phyloP scores from a whole-genome alignment of 306 rosid genomes.

The Quercus cerris region DNA sequence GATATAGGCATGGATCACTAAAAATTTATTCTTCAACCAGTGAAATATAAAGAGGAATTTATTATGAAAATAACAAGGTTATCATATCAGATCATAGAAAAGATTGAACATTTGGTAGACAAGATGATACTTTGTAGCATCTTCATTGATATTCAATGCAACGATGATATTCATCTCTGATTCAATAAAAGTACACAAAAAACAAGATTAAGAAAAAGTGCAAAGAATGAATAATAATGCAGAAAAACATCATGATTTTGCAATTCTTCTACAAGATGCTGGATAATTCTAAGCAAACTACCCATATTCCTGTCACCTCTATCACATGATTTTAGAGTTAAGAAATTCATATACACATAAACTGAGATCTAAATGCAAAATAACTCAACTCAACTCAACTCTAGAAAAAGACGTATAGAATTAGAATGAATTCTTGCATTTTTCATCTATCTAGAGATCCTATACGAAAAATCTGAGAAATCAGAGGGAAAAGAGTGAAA shows the following conservation, averaged over 20 bases:
- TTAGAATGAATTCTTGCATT: neutral
- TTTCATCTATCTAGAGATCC: neutral
- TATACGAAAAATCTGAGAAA: neutral
- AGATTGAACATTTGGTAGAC: neutral
- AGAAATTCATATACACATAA: neutral
- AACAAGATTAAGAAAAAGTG: neutral
- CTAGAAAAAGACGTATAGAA: neutral
- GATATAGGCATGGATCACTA: neutral
- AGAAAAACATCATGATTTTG: constrained; percentile 11
- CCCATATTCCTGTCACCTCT: neutral
- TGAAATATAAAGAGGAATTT: neutral
- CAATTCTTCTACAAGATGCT: neutral
- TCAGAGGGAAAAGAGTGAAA: neutral
- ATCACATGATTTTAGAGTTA: neutral
- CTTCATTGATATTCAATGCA: neutral
- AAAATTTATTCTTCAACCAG: too few species aligned
- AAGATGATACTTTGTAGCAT: neutral
- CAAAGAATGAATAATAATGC: neutral
- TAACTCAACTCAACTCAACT: neutral
- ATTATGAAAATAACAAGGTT: neutral
- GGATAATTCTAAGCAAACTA: neutral
- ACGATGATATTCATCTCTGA: neutral
- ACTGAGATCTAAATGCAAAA: constrained; percentile 15
- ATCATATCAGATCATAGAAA: neutral
- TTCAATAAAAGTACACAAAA: neutral